Evolutionary conservation across 768 basidiomycete species (phyloP).

Genomic region (Crassisporium funariophilum): DNA sequence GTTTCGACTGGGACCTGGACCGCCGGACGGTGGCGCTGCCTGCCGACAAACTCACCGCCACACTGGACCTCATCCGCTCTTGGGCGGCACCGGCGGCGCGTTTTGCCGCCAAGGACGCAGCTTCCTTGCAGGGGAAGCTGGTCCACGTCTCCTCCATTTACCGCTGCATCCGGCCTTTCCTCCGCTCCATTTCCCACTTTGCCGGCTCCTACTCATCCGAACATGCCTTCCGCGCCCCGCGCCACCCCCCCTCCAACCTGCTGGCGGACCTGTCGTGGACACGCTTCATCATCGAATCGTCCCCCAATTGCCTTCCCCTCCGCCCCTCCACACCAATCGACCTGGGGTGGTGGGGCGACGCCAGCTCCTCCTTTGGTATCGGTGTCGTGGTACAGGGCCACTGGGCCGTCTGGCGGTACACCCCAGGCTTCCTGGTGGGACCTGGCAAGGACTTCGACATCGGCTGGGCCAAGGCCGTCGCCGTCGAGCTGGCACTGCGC

Average conservation of each 20-base stretch:
- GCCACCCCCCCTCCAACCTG: conserved; percentile 13
- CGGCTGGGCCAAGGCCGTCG: conserved; percentile 20
- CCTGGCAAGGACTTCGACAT: too few species aligned
- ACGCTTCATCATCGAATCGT: conserved; percentile 5
- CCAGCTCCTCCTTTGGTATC: conserved; percentile 42
- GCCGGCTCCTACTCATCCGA: conserved; percentile 18
- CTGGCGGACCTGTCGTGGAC: conserved; percentile 31
- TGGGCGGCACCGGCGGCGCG: conserved; percentile 20
- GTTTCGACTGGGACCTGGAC: conserved; percentile 17
- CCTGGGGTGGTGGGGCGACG: conserved; percentile 34
- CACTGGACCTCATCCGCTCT: conserved; percentile 1
- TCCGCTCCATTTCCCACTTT: conserved; percentile 31
- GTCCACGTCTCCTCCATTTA: conserved; percentile 33
- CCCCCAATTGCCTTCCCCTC: conserved; percentile 16
- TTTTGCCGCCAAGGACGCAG: conserved; percentile 15
- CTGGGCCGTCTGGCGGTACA: conserved; percentile 34
- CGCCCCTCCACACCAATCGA: conserved; percentile 5
- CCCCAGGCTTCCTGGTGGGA: conserved; percentile 14
- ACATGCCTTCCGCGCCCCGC: background rate
- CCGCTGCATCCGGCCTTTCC: conserved; percentile 27
- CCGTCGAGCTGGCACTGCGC: conserved; percentile 26
- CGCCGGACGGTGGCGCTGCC: conserved; percentile 19
- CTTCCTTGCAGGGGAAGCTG: conserved; percentile 35
- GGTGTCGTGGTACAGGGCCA: conserved; percentile 28
- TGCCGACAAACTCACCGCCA: conserved; percentile 15